phyloP scores from a whole-genome alignment of 176 grass and related monocot genomes.

The Pontederia paniculata region DNA sequence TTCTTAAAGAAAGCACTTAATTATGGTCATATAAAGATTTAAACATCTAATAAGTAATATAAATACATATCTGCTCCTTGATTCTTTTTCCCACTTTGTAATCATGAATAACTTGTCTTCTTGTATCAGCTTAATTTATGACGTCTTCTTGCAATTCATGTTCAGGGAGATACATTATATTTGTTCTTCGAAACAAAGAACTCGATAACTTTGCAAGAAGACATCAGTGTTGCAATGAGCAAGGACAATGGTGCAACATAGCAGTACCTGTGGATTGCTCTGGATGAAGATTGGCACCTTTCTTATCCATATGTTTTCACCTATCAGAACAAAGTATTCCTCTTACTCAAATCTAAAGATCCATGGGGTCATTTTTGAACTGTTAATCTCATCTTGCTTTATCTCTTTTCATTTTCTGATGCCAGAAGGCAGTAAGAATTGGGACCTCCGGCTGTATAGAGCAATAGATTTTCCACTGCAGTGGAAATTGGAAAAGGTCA shows the following conservation, averaged over 20 bases:
- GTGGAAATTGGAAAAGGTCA: conserved; percentile 67
- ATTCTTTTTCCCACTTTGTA: too few species aligned
- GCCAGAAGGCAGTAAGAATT: conserved; percentile 79
- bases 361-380: background rate
- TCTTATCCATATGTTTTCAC: conserved; percentile 76
- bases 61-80: too few species aligned
- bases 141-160: background rate
- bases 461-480: conserved; percentile 56
- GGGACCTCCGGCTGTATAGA: conserved; percentile 54
- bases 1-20: too few species aligned
- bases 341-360: background rate
- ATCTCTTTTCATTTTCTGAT: conserved; percentile 19
- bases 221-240: conserved; percentile 86
- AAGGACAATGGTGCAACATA: conserved; percentile 61
- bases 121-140: too few species aligned
- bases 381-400: background rate
- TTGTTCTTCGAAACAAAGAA: conserved; percentile 93
- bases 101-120: too few species aligned
- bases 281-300: conserved; percentile 94
- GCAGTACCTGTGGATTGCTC: conserved; percentile 54
- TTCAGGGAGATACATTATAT: conserved; percentile 53
- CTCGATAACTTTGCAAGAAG: conserved; percentile 45
- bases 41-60: too few species aligned
- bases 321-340: conserved; percentile 44
- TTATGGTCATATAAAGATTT: too few species aligned